Evolutionary conservation across 179 eudicot genomes (phyloP), one percentile per base, ranked within the genome.

Genomic region (Heliamphora pulchella): DNA sequence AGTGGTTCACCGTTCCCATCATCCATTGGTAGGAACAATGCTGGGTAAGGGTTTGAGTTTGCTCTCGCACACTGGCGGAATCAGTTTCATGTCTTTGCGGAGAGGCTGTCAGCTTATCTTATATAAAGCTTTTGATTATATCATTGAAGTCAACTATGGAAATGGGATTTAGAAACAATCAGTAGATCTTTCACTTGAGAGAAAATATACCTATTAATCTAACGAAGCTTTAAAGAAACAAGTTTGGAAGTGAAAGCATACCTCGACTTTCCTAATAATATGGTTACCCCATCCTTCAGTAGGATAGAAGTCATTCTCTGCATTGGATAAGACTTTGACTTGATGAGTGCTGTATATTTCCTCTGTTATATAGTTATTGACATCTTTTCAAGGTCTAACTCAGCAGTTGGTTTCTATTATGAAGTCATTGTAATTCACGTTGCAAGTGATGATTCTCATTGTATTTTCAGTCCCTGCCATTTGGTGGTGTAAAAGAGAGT

Each of bases 401-500:
- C n/a, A 53, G 44, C 44, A n/a, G 9, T 50, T 72, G 8, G 9
- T 51, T 72, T 72, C 20, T 74, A 14, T 57, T 31, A 31, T 31
- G 47, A 39, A 44, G 22, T 74, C 4, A 47, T 5, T 59, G 50
- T 15, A 44, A 74, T 57, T 75, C n/a, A 14, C 66, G 17, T 80
- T 50, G 47, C 54, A 46, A 22, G 58, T 66, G 2, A 8, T 55
- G 65, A 31, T 70, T 50, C 31, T 65, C 44, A 31, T 51, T 18
- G 6, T 83, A 78, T 59, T 63, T 71, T 70, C 93, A 96, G 99
- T 96, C 99, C 68, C 87, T 96, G 83, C 99, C 99, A 53, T 96
- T 96, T 85, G 99, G 99, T 0, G 99, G 99, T 72, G 96, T 94
- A 44, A 96, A 94, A 86, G 94, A 96, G 53, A 96, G 99, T 74